A percentile compares a stretch with the other conserved stretches of the same genome.
Evolutionary conservation across 2,329 filamentous ascomycete species (phyloP).

Genomic region (Penicillium sp.): DNA sequence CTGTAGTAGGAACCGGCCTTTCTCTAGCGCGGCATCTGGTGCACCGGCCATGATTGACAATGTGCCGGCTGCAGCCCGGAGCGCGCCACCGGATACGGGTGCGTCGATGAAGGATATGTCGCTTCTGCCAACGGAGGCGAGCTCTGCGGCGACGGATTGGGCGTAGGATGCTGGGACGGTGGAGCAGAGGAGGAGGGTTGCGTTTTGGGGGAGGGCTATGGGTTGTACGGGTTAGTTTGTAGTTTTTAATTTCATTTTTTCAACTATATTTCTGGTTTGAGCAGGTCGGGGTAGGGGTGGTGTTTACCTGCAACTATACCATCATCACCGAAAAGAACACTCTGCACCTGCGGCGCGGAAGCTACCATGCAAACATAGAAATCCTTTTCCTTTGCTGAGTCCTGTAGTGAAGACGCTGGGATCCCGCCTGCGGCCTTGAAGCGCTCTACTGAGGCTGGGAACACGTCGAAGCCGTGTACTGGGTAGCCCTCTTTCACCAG

Average conservation of each 20-base stretch:
- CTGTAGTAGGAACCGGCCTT: conserved; percentile 59
- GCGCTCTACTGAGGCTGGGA: conserved; percentile 63
- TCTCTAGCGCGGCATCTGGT: conserved; percentile 56
- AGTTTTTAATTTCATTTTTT: not conserved
- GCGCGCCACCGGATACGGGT: conserved; percentile 70
- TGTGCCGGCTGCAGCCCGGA: conserved; percentile 68
- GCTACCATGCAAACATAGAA: conserved; percentile 76
- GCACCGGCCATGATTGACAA: conserved; percentile 74
- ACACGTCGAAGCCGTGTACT: conserved; percentile 72
- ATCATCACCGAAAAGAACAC: conserved; percentile 61
- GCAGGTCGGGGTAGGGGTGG: not conserved
- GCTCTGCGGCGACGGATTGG: conserved; percentile 58
- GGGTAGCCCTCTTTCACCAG: conserved; percentile 65
- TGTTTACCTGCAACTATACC: conserved; percentile 44
- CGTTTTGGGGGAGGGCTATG: conserved; percentile 54
- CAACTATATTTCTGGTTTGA: not conserved
- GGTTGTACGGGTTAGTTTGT: not conserved
- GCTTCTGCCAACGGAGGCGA: conserved; percentile 55
- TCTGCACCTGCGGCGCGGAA: conserved; percentile 66
- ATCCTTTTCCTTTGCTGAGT: conserved; percentile 59
- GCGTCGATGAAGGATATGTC: conserved; percentile 70
- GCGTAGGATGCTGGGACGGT: conserved; percentile 69
- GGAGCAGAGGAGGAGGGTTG: conserved; percentile 66
- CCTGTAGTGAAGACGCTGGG: conserved; percentile 59
- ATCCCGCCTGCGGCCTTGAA: conserved; percentile 64